These are phyloP conservation scores for Cercospora sp. DNA, from an alignment of 2,329 filamentous ascomycete species.

Conservation along the genomic window DNA sequence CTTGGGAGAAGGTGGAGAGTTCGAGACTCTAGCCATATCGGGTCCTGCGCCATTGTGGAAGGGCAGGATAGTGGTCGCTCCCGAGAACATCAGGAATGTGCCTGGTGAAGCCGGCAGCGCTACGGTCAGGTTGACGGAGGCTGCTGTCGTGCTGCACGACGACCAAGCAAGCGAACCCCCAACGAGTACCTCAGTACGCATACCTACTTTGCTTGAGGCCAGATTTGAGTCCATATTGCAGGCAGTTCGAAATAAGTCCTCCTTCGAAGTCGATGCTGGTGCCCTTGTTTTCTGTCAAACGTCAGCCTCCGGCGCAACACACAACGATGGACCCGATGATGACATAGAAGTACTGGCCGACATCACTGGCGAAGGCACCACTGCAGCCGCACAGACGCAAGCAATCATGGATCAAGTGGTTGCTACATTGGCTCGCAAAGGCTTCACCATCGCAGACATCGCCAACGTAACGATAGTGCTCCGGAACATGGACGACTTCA, in stretches of 20 bases:
- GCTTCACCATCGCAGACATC: conserved; percentile 35
- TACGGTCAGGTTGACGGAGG: conserved; percentile 65
- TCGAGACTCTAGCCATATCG: conserved; percentile 86
- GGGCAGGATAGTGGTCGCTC: conserved; percentile 64
- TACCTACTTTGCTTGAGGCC: conserved; percentile 67
- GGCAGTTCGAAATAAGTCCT: background rate
- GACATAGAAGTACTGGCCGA: conserved; percentile 26
- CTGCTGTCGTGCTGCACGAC: conserved; percentile 46
- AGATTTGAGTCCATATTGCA: conserved; percentile 54
- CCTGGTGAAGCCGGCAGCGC: conserved; percentile 74
- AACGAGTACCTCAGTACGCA: conserved; percentile 40
- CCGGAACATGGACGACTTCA: conserved; percentile 77
- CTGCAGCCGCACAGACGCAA: conserved; percentile 44
- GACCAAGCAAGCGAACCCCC: background rate
- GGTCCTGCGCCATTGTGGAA: conserved; percentile 75
- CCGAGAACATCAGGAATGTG: conserved; percentile 56
- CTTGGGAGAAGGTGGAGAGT: conserved; percentile 91
- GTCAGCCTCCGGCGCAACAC: background rate
- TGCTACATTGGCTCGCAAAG: background rate
- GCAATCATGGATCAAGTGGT: conserved; percentile 43
- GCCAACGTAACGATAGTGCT: conserved; percentile 65
- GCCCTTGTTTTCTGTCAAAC: background rate
- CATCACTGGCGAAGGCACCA: conserved; percentile 40
- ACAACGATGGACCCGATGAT: background rate
- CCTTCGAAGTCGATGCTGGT: background rate